Conservation (phyloP, 139 green algal genomes). For the Micractinium sp. region DNA sequence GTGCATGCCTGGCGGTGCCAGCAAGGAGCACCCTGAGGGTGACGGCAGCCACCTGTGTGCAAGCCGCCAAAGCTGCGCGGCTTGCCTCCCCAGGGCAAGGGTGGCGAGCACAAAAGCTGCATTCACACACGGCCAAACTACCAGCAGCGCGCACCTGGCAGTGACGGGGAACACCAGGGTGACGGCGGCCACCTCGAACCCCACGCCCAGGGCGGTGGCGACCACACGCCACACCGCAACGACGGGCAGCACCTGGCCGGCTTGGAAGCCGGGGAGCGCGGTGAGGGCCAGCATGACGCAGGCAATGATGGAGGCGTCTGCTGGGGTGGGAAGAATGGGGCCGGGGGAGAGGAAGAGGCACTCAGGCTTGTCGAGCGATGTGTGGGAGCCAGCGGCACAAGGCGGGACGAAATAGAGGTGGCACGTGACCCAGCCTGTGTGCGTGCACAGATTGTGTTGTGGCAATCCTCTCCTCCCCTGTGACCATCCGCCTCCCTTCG, state of each 20-base stretch:
- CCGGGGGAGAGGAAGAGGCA: not conserved
- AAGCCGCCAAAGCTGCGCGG: too few species aligned
- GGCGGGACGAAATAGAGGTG: too few species aligned
- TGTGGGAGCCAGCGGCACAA: not conserved
- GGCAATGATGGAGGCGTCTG: conserved; percentile 22
- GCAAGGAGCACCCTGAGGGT: conserved; percentile 6
- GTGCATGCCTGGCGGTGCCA: too few species aligned
- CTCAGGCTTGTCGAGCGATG: not conserved
- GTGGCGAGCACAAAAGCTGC: too few species aligned
- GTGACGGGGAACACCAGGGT: conserved; percentile 21
- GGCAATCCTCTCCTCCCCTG: not conserved
- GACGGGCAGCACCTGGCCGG: not conserved
- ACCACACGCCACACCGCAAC: conserved; percentile 28
- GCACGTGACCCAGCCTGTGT: too few species aligned
- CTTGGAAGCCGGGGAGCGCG: conserved; percentile 22
- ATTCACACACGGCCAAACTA: too few species aligned
- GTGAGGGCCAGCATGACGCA: conserved; percentile 5
- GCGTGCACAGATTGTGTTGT: too few species aligned
- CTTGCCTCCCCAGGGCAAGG: too few species aligned
- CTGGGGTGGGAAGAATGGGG: not conserved
- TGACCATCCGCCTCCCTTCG: not conserved
- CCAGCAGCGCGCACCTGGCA: not conserved
- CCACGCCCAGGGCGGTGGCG: conserved; percentile 21
- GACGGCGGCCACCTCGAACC: conserved; percentile 4
- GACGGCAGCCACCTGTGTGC: conserved; percentile 10